These are phyloP conservation scores for Backusella macrospora DNA, from an alignment of 192 early-diverging fungal genomes.

Conservation along the genomic window DNA sequence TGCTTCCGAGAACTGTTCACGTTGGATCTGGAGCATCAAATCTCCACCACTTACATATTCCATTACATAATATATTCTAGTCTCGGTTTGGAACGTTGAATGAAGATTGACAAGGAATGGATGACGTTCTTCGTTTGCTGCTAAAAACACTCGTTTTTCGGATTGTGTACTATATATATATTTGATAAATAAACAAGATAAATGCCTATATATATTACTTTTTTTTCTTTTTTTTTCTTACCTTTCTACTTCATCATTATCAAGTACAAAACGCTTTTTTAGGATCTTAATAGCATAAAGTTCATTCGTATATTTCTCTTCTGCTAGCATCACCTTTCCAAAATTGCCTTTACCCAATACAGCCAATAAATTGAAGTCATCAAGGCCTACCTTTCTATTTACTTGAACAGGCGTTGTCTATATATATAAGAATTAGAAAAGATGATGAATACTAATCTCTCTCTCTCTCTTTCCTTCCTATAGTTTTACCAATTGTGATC, in stretches of 20 bases:
- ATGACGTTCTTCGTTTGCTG: slow-evolving; percentile 88
- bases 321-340: slow-evolving; percentile 95
- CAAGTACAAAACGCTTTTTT: slow-evolving; percentile 97
- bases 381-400: slow-evolving; percentile 72
- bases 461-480: not conserved
- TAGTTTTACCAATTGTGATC: not conserved
- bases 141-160: slow-evolving; percentile 93
- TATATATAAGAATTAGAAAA: not conserved
- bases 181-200: not conserved
- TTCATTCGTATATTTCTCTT: slow-evolving; percentile 82
- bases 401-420: slow-evolving; percentile 35
- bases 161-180: slow-evolving; percentile 68
- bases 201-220: not conserved
- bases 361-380: slow-evolving; percentile 93
- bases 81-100: slow-evolving; percentile 95
- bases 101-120: slow-evolving; percentile 97
- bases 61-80: slow-evolving; percentile 98
- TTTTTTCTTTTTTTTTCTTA: slow-evolving; percentile 14
- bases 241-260: slow-evolving; percentile 96
- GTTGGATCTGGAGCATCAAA: slow-evolving; percentile 98
- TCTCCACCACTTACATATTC: slow-evolving; percentile 98
- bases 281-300: slow-evolving; percentile 97
- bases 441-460: not conserved
- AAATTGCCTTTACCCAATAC: slow-evolving; percentile 99
- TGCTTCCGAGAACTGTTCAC: slow-evolving; percentile 86